A percentile compares a stretch with the other conserved stretches of the same genome.
Evolutionary conservation across 768 basidiomycete genomes (phyloP).

Genomic region (Suillus hirtellus): DNA sequence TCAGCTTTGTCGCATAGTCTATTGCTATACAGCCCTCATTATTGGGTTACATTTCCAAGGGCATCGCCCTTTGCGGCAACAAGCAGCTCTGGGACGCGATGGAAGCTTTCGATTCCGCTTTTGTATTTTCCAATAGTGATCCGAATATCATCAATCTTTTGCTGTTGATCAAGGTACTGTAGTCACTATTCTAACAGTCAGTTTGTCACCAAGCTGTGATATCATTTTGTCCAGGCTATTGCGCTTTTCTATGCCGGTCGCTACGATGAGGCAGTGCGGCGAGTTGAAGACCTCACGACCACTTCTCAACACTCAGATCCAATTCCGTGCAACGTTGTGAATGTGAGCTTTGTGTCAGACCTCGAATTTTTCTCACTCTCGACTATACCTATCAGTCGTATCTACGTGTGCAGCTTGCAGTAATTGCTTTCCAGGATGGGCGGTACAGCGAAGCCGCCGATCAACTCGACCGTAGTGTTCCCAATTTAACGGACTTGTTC

Average conservation of each 20-base stretch:
- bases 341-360: not conserved
- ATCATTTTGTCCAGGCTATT: not conserved
- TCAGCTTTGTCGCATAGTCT: not conserved
- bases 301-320: not conserved
- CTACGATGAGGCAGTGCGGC: not conserved
- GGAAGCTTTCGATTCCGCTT: not conserved
- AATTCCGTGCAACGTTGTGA: not conserved
- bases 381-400: not conserved
- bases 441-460: not conserved
- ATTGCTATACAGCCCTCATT: slow-evolving; percentile 1
- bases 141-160: not conserved
- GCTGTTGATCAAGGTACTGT: slow-evolving; percentile 2
- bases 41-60: not conserved
- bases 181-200: not conserved
- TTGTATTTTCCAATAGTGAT: not conserved
- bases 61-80: not conserved
- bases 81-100: not conserved
- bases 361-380: not conserved
- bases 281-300: not conserved
- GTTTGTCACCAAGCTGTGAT: not conserved
- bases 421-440: not conserved
- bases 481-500: not conserved
- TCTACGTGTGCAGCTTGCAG: not conserved
- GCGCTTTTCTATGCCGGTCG: not conserved
- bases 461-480: not conserved